Evolutionary conservation across 768 basidiomycete species (phyloP), one percentile per base, ranked within the genome.

Genomic region (Lactifluus subvellereus): DNA sequence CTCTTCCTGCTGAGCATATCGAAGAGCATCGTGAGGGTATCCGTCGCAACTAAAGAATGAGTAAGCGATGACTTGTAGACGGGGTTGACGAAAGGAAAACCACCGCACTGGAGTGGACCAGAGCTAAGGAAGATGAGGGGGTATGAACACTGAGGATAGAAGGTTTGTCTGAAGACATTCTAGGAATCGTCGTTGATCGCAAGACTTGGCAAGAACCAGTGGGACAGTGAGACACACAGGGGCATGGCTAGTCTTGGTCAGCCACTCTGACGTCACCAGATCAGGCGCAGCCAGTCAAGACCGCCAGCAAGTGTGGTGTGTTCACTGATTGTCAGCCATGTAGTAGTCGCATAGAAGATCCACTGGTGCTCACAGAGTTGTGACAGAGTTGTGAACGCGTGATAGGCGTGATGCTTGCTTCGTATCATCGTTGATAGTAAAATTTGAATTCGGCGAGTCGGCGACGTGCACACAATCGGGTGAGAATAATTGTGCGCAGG

Each of bases 121-220:
- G 78, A 3, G 89, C 83, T 68, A 91, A 85, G 10, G 91, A 92
- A 6, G 84, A 80, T 0, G 77, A 71, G 0, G 91, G 91, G 0
- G 91, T 91, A 68, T 93, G 91, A 22, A 92, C 80, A 67, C 88
- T 82, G 59, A 93, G 74, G 43, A 90, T 73, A 20, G 82, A 70
- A 1, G 80, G 80, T 18, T 64, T 70, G 10, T 75, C 66, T 30
- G 69, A 62, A 30, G 77, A 64, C 74, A 74, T 77, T 53, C 67
- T 59, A 59, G 59, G 42, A 45, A 20, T 58, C 14, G 43, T 48
- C 52, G 53, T 55, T 38, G 8, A 20, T 47, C 45, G 20, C n/a
- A 20, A 20, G 7, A 7, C n/a, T 20, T 27, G 1, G 27, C 27
- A 27, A 27, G 27, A 27, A 27, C 27, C 27, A 27, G 27, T 27